These are phyloP conservation scores for Cladosporium velox DNA, from an alignment of 2,329 filamentous ascomycete species.

Conservation along the genomic window DNA sequence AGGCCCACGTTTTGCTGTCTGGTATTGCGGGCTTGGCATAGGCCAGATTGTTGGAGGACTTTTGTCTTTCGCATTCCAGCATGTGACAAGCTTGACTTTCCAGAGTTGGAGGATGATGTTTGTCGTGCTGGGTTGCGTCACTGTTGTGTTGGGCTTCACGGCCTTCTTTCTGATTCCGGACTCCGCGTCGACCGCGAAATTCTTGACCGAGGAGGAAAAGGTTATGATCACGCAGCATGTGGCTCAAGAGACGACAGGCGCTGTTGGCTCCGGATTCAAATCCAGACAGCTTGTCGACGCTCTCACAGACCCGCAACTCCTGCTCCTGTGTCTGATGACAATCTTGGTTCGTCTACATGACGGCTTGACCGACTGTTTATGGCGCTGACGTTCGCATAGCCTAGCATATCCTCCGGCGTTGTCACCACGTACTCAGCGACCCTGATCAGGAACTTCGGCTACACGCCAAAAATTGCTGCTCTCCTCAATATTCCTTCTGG, in stretches of 20 bases:
- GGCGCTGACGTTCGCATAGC: constrained; percentile 41
- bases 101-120: constrained; percentile 31
- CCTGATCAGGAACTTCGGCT: constrained; percentile 33
- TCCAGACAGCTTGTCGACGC: constrained; percentile 56
- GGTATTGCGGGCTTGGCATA: constrained; percentile 72
- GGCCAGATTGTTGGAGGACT: constrained; percentile 72
- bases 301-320: constrained; percentile 62
- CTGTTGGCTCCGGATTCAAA: constrained; percentile 50
- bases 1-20: constrained; percentile 27
- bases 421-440: constrained; percentile 59
- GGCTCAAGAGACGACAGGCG: constrained; percentile 45
- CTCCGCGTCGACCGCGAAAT: constrained; percentile 67
- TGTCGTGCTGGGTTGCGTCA: constrained; percentile 26
- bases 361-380: not conserved
- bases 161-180: constrained; percentile 43
- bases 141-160: constrained; percentile 24
- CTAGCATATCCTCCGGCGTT: constrained; percentile 57
- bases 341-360: constrained; percentile 16
- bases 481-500: constrained; percentile 60
- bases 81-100: constrained; percentile 28
- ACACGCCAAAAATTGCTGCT: constrained; percentile 39
- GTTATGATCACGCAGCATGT: constrained; percentile 50
- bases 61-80: constrained; percentile 55
- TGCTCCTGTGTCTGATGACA: constrained; percentile 41
- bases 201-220: constrained; percentile 59